phyloP scores from a whole-genome alignment of 2,329 filamentous ascomycete genomes.

The Tolypocladium paradoxum region DNA sequence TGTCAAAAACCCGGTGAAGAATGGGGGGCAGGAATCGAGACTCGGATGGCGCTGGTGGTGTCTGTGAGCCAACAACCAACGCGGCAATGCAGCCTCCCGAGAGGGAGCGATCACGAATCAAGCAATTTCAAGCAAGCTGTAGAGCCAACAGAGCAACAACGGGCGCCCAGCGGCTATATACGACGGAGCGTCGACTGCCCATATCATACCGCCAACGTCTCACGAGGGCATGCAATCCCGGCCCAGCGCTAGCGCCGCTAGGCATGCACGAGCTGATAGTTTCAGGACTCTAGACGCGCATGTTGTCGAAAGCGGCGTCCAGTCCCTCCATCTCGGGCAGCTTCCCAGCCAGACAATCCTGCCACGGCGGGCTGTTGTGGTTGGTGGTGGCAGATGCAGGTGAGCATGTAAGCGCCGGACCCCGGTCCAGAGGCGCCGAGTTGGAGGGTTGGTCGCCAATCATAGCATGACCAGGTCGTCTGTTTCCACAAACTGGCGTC shows the following conservation, averaged over 20 bases:
- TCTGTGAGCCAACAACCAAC: background rate
- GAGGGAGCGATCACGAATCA: background rate
- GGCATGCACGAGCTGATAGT: constrained; percentile 17
- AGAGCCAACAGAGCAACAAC: background rate
- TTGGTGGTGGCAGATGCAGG: background rate
- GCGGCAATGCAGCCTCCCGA: background rate
- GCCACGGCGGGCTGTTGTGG: background rate
- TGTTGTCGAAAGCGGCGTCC: background rate
- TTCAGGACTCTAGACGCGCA: background rate
- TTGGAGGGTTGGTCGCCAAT: constrained; percentile 12
- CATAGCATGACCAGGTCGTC: constrained; percentile 16
- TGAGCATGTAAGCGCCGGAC: constrained; percentile 16
- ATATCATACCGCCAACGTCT: constrained; percentile 2
- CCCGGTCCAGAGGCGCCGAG: constrained; percentile 2
- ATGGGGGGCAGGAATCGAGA: background rate
- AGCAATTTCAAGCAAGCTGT: background rate
- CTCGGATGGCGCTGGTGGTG: background rate
- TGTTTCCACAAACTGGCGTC: constrained; percentile 18
- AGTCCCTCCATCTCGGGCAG: background rate
- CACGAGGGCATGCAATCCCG: constrained; percentile 3
- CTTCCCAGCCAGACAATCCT: background rate
- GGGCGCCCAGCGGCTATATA: constrained; percentile 2
- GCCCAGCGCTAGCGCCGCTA: constrained; percentile 16
- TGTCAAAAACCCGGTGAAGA: background rate
- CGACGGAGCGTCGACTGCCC: background rate